Conservation (phyloP, 2,329 filamentous ascomycete genomes). For the Xylaria multiplex region DNA sequence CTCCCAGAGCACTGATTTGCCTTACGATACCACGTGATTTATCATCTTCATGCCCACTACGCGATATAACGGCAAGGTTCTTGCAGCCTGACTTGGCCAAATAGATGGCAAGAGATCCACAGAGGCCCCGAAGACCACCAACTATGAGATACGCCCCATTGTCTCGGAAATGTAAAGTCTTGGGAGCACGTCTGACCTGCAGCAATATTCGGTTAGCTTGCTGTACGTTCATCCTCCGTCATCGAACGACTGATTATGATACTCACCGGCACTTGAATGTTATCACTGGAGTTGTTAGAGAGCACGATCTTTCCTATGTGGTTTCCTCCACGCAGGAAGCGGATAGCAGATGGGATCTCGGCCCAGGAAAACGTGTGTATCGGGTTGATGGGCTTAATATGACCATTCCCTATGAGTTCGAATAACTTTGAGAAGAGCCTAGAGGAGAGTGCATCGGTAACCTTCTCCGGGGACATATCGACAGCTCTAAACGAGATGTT, state of each 20-base stretch:
- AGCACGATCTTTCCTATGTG: conserved; percentile 53
- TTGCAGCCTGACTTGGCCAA: conserved; percentile 50
- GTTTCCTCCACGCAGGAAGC: conserved; percentile 48
- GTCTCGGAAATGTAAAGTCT: conserved; percentile 35
- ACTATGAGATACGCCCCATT: conserved; percentile 46
- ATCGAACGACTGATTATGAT: conserved; percentile 10
- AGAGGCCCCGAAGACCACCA: conserved; percentile 53
- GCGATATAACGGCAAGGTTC: conserved; percentile 45
- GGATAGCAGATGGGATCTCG: conserved; percentile 47
- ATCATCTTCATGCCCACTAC: conserved; percentile 48
- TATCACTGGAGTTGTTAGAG: background rate
- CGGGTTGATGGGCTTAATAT: conserved; percentile 48
- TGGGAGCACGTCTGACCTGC: conserved; percentile 35
- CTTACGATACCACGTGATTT: conserved; percentile 42
- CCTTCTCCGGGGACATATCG: conserved; percentile 32
- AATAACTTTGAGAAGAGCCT: conserved; percentile 30
- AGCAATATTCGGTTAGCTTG: conserved; percentile 7
- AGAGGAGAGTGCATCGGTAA: background rate
- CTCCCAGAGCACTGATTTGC: conserved; percentile 38
- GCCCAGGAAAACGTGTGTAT: conserved; percentile 46
- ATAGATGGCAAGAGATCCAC: conserved; percentile 49
- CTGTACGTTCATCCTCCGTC: too few relatives aligned
- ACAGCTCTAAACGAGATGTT: conserved; percentile 35
- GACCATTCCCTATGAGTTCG: conserved; percentile 28
- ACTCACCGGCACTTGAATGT: conserved; percentile 32